phyloP scores from a whole-genome alignment of 176 grass and related monocot genomes.

The Aegilops speltoides region DNA sequence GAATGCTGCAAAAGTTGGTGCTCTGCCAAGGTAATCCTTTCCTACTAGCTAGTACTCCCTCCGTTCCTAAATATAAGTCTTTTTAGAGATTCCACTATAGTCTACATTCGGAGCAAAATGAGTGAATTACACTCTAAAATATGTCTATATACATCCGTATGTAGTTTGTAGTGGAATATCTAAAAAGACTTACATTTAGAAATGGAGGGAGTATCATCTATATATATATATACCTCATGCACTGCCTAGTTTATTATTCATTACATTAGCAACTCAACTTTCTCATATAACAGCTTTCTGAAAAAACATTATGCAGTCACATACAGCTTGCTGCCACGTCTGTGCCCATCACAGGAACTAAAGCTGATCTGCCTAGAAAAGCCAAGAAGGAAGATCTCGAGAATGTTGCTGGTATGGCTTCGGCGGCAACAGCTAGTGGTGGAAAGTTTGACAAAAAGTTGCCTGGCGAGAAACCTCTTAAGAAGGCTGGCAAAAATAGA shows the following conservation, averaged over 20 bases:
- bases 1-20: conserved; percentile 75
- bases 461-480: conserved; percentile 81
- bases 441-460: conserved; percentile 95
- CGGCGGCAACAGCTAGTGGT: conserved; percentile 83
- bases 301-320: conserved; percentile 51
- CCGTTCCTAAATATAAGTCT: too few species aligned
- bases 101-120: too few species aligned
- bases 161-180: too few species aligned
- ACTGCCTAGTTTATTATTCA: background rate
- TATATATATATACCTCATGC: background rate
- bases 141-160: too few species aligned
- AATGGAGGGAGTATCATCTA: background rate
- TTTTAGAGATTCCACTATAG: too few species aligned
- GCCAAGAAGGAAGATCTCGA: conserved; percentile 80
- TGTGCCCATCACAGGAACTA: conserved; percentile 74
- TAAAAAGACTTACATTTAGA: too few species aligned
- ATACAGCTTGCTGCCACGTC: conserved; percentile 82
- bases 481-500: conserved; percentile 83
- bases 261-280: background rate
- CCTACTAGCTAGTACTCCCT: background rate
- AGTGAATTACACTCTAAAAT: too few species aligned
- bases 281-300: conserved; percentile 7
- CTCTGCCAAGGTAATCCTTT: conserved; percentile 73
- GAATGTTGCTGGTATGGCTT: conserved; percentile 80
- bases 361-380: conserved; percentile 70